These are phyloP conservation scores for Nothomitra cinnamomea DNA, from an alignment of 2,329 filamentous ascomycete species.

Conservation along the genomic window DNA sequence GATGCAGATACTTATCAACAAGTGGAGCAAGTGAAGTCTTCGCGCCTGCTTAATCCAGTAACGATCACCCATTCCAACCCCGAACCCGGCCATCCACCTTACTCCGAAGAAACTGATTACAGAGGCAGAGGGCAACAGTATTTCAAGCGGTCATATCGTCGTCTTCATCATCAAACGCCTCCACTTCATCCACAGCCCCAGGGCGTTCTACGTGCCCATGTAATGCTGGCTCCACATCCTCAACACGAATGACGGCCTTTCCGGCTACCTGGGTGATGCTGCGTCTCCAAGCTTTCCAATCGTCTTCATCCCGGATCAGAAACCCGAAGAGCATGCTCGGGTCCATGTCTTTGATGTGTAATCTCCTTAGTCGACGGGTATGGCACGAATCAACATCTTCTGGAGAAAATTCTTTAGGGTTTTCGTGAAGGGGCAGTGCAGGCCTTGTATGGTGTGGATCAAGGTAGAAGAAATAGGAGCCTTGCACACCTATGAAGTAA, in stretches of 20 bases:
- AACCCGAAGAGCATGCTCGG: slow-evolving; percentile 97
- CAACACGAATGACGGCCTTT: slow-evolving; percentile 74
- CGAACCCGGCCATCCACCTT: not conserved
- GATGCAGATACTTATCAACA: not conserved
- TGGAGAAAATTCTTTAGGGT: slow-evolving; percentile 40
- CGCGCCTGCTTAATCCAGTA: not conserved
- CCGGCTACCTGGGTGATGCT: slow-evolving; percentile 59
- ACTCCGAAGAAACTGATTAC: not conserved
- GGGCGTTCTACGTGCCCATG: slow-evolving; percentile 43
- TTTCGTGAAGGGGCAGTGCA: slow-evolving; percentile 46
- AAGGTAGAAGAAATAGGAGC: slow-evolving; percentile 75
- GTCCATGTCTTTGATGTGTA: slow-evolving; percentile 87
- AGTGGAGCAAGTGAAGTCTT: not conserved
- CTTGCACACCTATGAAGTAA: slow-evolving; percentile 58
- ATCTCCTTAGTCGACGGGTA: slow-evolving; percentile 62
- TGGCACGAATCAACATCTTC: slow-evolving; percentile 75
- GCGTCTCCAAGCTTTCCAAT: slow-evolving; percentile 71
- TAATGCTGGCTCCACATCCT: slow-evolving; percentile 46
- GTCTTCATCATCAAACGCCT: slow-evolving; percentile 62
- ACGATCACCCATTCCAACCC: not conserved
- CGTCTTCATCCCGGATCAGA: slow-evolving; percentile 61
- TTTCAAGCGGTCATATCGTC: slow-evolving; percentile 18
- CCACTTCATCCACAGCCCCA: slow-evolving; percentile 74
- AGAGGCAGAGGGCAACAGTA: slow-evolving; percentile 6
- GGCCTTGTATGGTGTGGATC: slow-evolving; percentile 80